A percentile compares a stretch with the other conserved stretches of the same genome.
phyloP scores from a whole-genome alignment of 495 filamentous ascomycete genomes.

The Astrocystis sublimbata region DNA sequence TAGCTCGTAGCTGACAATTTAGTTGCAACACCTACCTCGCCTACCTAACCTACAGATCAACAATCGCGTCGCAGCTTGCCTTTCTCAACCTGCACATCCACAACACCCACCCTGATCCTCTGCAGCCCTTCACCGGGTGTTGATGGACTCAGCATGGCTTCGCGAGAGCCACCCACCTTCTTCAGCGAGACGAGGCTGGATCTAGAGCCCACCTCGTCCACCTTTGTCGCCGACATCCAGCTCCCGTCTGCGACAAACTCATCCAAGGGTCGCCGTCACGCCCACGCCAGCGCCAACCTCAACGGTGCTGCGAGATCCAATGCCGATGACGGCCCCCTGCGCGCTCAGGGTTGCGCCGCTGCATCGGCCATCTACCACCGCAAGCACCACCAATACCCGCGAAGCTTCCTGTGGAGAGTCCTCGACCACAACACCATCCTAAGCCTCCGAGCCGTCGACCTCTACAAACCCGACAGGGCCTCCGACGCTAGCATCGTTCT shows the following conservation, averaged over 20 bases:
- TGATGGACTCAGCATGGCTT: conserved; percentile 47
- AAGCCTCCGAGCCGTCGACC: conserved; percentile 79
- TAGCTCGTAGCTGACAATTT: not conserved
- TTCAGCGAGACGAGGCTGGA: conserved; percentile 88
- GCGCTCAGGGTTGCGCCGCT: conserved; percentile 68
- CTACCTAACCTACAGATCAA: conserved; percentile 13
- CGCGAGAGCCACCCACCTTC: conserved; percentile 49
- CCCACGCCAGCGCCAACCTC: too few species aligned
- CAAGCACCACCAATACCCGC: conserved; percentile 68
- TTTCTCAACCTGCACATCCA: conserved; percentile 2
- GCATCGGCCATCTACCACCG: conserved; percentile 85
- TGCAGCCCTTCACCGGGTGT: conserved; percentile 22
- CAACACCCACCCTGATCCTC: conserved; percentile 15
- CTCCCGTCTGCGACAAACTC: conserved; percentile 55
- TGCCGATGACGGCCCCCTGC: conserved; percentile 56
- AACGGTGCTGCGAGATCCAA: conserved; percentile 42
- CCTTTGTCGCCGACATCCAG: conserved; percentile 71
- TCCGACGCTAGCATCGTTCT: conserved; percentile 71
- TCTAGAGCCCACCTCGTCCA: conserved; percentile 69
- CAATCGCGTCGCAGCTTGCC: conserved; percentile 15
- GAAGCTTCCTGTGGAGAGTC: conserved; percentile 87
- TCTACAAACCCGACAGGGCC: conserved; percentile 67
- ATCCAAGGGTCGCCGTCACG: conserved; percentile 32
- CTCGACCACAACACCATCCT: conserved; percentile 77
- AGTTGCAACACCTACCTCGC: not conserved